A percentile compares a stretch with the other conserved stretches of the same genome.
These are phyloP conservation scores for Lagenidium giganteum DNA, from an alignment of 352 stramenopile genomes.

Conservation along the genomic window DNA sequence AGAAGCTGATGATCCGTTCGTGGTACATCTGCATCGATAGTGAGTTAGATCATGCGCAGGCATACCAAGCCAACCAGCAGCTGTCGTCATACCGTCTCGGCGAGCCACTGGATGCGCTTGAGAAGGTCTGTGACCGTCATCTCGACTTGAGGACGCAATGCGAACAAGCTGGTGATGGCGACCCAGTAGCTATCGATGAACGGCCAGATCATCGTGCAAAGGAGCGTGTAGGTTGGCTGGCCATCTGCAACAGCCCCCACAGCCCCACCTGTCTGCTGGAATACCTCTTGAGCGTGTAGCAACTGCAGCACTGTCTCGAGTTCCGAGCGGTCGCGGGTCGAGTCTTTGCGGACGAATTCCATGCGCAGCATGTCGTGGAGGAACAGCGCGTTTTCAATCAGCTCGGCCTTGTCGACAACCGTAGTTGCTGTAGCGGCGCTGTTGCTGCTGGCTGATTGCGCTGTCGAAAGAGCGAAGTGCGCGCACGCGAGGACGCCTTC, in stretches of 20 bases:
- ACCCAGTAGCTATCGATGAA: slow-evolving; percentile 88
- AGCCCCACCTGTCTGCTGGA: slow-evolving; percentile 13
- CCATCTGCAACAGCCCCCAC: slow-evolving; percentile 7
- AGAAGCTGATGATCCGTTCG: slow-evolving; percentile 80
- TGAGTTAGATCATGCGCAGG: neutral
- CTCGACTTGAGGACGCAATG: slow-evolving; percentile 41
- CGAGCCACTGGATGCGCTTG: slow-evolving; percentile 79
- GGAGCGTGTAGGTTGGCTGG: slow-evolving; percentile 49
- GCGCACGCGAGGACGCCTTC: slow-evolving; percentile 77
- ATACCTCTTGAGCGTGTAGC: slow-evolving; percentile 32
- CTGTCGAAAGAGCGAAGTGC: slow-evolving; percentile 58
- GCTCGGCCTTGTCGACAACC: too few relatives aligned
- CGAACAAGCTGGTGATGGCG: slow-evolving; percentile 67
- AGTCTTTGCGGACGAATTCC: slow-evolving; percentile 78
- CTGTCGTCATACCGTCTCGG: slow-evolving; percentile 38
- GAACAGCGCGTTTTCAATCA: slow-evolving; percentile 63
- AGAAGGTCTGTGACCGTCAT: slow-evolving; percentile 58
- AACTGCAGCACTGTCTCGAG: slow-evolving; percentile 35
- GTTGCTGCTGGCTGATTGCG: slow-evolving; percentile 25
- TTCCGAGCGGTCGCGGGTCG: slow-evolving; percentile 31
- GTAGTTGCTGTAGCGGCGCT: too few relatives aligned
- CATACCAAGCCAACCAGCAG: neutral
- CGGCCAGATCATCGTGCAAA: slow-evolving; percentile 80
- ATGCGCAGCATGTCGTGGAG: slow-evolving; percentile 73
- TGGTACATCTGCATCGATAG: slow-evolving; percentile 62